Evolutionary conservation across 768 basidiomycete species (phyloP).

Genomic region (Russula vinacea): DNA sequence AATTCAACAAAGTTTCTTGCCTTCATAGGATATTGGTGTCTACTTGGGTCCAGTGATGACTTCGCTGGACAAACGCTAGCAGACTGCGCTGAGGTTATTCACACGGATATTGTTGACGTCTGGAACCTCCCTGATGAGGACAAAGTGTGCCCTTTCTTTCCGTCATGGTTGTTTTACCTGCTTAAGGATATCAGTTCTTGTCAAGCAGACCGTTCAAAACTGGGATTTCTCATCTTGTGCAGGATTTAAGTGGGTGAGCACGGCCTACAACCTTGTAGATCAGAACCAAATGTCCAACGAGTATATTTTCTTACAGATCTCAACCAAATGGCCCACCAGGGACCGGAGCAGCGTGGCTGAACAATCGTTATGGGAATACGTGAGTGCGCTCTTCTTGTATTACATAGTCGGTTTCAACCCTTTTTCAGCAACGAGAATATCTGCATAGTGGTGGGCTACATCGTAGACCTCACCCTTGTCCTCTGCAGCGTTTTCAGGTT

Average conservation of each 20-base stretch:
- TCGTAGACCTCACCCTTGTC: conserved; percentile 15
- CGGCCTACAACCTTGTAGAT: background rate
- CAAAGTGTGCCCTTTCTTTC: background rate
- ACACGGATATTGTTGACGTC: conserved; percentile 2
- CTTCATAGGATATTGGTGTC: conserved; percentile 16
- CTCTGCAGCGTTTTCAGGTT: background rate
- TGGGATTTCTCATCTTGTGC: conserved; percentile 2
- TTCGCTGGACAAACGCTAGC: background rate
- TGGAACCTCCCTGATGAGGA: conserved; percentile 16
- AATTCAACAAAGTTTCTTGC: background rate
- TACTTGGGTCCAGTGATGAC: background rate
- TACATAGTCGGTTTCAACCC: background rate
- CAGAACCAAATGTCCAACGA: background rate
- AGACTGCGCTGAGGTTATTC: conserved; percentile 11
- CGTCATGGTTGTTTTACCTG: background rate
- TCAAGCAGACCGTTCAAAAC: conserved; percentile 1
- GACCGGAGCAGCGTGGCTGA: background rate
- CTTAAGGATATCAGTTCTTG: conserved; percentile 7
- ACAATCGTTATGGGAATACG: background rate
- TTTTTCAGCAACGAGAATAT: conserved; percentile 9
- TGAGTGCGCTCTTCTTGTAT: background rate
- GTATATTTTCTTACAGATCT: background rate
- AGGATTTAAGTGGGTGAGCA: conserved; percentile 12
- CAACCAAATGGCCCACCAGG: background rate
- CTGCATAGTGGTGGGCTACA: conserved; percentile 13